Percentiles rank a stretch among this genome's conserved stretches.
Conservation (phyloP, 225 moss, liverwort and hornwort genomes). For the Bryum argenteum region DNA sequence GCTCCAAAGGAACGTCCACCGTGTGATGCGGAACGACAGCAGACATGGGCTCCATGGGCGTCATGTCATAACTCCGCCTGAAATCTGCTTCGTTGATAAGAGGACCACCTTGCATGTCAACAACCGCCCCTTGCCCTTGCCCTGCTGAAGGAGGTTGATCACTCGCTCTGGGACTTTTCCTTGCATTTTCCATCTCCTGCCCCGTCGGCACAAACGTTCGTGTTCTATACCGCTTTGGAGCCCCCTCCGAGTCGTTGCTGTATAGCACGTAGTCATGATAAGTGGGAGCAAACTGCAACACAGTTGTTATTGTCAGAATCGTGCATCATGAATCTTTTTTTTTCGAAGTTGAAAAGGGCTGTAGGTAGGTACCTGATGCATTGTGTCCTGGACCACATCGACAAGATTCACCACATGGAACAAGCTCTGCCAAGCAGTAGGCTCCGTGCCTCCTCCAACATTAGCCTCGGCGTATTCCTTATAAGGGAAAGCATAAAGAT, state of each 20-base stretch:
- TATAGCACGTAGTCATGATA: slow-evolving; percentile 99
- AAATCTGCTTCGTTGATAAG: slow-evolving; percentile 51
- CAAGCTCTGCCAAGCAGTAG: slow-evolving; percentile 73
- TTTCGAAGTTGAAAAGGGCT: not conserved
- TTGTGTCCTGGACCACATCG: slow-evolving; percentile 95
- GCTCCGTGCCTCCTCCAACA: slow-evolving; percentile 70
- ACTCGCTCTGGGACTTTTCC: slow-evolving; percentile 18
- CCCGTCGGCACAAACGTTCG: slow-evolving; percentile 94
- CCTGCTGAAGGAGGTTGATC: slow-evolving; percentile 31
- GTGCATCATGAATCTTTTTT: not conserved
- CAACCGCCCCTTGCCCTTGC: slow-evolving; percentile 35
- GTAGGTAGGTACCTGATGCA: slow-evolving; percentile 79
- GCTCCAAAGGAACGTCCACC: slow-evolving; percentile 44
- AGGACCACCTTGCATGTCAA: slow-evolving; percentile 49
- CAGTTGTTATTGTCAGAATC: not conserved
- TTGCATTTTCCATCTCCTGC: slow-evolving; percentile 85
- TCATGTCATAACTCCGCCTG: slow-evolving; percentile 63
- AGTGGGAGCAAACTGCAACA: slow-evolving; percentile 87
- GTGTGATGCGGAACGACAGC: slow-evolving; percentile 45
- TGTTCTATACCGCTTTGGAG: slow-evolving; percentile 78
- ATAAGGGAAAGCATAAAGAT: slow-evolving; percentile 93
- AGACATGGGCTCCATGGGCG: slow-evolving; percentile 51
- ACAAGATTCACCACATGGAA: slow-evolving; percentile 92
- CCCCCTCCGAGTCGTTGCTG: slow-evolving; percentile 79
- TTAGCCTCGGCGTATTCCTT: slow-evolving; percentile 96